Conservation (phyloP, 495 filamentous ascomycete species). For the Aspergillus conjunctus region DNA sequence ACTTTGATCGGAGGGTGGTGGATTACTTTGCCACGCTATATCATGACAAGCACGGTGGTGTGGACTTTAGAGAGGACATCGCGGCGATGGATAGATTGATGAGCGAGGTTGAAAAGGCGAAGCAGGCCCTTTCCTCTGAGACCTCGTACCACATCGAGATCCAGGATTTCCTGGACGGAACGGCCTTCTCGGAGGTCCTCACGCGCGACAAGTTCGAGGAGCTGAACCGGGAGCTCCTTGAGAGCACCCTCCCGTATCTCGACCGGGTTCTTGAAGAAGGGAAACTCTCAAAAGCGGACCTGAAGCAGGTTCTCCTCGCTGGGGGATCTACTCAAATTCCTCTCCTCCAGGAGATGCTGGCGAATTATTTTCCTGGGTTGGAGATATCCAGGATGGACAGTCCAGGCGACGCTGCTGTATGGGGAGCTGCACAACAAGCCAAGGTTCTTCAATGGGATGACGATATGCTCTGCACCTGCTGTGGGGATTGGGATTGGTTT, state of each 20-base stretch:
- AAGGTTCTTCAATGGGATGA: neutral
- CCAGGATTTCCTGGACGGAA: neutral
- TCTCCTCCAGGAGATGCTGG: neutral
- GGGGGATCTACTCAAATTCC: neutral
- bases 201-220: conserved; percentile 1
- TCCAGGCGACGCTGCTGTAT: neutral
- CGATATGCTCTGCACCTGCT: neutral
- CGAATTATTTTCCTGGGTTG: neutral
- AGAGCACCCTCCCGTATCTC: neutral
- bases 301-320: neutral
- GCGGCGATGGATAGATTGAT: neutral
- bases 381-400: neutral
- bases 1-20: neutral
- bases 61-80: neutral
- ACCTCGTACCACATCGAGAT: neutral
- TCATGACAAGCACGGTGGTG: neutral
- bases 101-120: neutral
- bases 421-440: neutral
- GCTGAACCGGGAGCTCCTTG: neutral
- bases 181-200: neutral
- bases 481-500: neutral
- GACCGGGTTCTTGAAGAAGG: neutral
- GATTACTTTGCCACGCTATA: neutral
- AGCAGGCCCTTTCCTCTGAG: neutral
- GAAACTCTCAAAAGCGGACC: neutral